A percentile compares a stretch with the other conserved stretches of the same genome.
Conservation (phyloP, 75 land plant species). For the Pinus taeda region DNA sequence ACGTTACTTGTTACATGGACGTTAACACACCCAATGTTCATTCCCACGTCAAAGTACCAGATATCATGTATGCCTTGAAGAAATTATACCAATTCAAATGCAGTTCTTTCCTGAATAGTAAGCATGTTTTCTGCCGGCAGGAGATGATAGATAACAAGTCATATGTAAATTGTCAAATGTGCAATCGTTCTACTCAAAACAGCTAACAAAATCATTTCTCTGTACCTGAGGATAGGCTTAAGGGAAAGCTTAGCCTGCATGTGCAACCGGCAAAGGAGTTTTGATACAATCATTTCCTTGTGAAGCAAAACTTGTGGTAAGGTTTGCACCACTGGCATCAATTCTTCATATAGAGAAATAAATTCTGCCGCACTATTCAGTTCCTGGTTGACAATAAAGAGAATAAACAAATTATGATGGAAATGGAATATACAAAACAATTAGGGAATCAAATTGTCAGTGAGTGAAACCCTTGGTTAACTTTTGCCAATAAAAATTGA, state of each 20-base stretch:
- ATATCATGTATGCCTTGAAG: not conserved
- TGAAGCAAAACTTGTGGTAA: constrained; percentile 78
- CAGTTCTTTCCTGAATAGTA: not conserved
- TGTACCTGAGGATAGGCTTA: constrained; percentile 85
- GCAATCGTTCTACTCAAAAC: not conserved
- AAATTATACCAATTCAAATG: not conserved
- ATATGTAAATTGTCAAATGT: not conserved
- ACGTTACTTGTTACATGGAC: no score
- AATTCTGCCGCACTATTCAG: constrained; percentile 90
- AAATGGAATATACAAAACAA: not conserved
- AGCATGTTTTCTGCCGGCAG: not conserved
- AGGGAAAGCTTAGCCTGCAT: constrained; percentile 67
- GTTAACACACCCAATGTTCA: no score
- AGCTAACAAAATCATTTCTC: constrained; percentile 1
- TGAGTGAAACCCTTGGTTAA: no score
- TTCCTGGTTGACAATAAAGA: constrained; percentile 43
- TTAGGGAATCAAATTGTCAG: no score
- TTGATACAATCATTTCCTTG: constrained; percentile 61
- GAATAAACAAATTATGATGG: not conserved
- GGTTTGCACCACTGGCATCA: constrained; percentile 83
- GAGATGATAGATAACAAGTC: not conserved
- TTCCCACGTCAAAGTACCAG: not conserved
- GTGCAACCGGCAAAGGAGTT: constrained; percentile 56
- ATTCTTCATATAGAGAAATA: constrained; percentile 67
- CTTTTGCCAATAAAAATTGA: no score